phyloP scores from a whole-genome alignment of 1,139 yeast species.

The Spathaspora sp. region DNA sequence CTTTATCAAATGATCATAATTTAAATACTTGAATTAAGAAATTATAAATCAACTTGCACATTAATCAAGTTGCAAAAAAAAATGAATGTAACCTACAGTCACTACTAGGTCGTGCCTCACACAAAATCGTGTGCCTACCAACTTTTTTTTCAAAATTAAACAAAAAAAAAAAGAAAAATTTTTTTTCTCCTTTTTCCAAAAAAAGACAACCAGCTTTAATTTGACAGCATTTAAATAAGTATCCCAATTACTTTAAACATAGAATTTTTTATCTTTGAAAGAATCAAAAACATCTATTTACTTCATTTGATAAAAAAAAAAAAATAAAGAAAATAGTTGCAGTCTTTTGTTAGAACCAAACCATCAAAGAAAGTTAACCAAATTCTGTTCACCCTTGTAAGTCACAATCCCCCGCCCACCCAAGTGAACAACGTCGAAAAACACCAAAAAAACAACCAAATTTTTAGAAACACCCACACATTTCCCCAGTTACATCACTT shows the following conservation, averaged over 20 bases:
- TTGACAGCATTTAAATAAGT: background rate
- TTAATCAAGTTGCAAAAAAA: background rate
- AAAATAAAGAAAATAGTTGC: background rate
- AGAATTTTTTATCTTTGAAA: background rate
- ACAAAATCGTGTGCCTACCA: background rate
- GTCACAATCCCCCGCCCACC: background rate
- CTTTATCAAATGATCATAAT: no score
- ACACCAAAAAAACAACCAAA: background rate
- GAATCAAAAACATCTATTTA: background rate
- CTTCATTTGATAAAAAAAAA: background rate
- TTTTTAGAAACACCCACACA: background rate
- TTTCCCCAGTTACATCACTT: background rate
- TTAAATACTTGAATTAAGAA: no score
- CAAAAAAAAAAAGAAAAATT: background rate
- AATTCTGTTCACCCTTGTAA: background rate
- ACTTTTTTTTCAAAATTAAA: background rate
- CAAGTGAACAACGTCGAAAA: background rate
- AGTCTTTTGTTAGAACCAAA: background rate
- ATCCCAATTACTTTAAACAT: background rate
- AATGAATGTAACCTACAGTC: no score
- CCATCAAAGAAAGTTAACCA: background rate
- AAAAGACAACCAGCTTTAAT: background rate
- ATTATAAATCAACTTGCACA: no score
- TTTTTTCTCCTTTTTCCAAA: background rate
- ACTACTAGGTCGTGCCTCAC: background rate